Evolutionary conservation across 2,329 filamentous ascomycete genomes (phyloP).

Genomic region (Fusarium metavorans): DNA sequence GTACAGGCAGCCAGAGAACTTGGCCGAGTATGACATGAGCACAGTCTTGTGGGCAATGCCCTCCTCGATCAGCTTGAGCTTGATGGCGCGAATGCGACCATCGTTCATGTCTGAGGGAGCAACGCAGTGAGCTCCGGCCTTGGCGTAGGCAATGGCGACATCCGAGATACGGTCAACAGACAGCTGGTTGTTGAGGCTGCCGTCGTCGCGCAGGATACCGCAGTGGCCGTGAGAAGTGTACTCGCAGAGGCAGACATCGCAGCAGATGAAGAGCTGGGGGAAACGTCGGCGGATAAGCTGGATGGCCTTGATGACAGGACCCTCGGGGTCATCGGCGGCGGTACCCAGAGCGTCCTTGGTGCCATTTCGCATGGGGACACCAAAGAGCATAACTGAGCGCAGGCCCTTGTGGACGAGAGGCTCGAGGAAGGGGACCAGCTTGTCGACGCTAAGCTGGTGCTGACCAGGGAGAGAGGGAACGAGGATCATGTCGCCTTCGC

Average conservation of each 20-base stretch:
- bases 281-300: constrained; percentile 86
- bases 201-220: constrained; percentile 93
- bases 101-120: constrained; percentile 99
- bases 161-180: constrained; percentile 96
- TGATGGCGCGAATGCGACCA: constrained; percentile 95
- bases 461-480: constrained; percentile 95
- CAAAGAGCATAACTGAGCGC: constrained; percentile 93
- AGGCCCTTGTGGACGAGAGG: constrained; percentile 91
- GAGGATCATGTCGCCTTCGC: constrained; percentile 89
- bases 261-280: constrained; percentile 89
- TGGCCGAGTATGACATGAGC: constrained; percentile 98
- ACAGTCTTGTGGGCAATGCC: constrained; percentile 92
- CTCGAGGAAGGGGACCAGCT: constrained; percentile 84
- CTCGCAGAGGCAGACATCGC: constrained; percentile 97
- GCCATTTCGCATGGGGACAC: constrained; percentile 84
- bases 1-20: constrained; percentile 96
- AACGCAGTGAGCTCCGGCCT: constrained; percentile 94
- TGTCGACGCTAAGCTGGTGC: constrained; percentile 88
- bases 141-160: constrained; percentile 97
- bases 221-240: constrained; percentile 99
- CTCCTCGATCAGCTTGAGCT: constrained; percentile 95
- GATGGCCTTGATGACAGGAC: constrained; percentile 90
- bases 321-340: constrained; percentile 90
- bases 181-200: constrained; percentile 89
- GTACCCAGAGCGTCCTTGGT: constrained; percentile 94